Evolutionary conservation across 768 basidiomycete genomes (phyloP).

Genomic region (Boletus bicolor): DNA sequence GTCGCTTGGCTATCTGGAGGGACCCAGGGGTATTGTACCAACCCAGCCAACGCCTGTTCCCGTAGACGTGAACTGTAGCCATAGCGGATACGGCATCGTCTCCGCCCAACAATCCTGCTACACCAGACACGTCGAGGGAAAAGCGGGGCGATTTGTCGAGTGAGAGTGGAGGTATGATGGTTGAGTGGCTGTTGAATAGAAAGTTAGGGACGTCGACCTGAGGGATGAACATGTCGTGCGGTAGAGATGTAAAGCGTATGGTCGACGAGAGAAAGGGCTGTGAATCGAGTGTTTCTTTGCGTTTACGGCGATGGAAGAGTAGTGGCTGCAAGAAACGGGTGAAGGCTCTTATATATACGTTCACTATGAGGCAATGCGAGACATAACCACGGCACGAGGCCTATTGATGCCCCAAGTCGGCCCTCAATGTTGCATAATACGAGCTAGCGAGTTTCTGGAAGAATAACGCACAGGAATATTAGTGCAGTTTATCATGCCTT

Average conservation of each 20-base stretch:
- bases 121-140: constrained; percentile 25
- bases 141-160: constrained; percentile 2
- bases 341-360: background rate
- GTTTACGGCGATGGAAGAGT: background rate
- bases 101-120: constrained; percentile 30
- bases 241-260: background rate
- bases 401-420: no score
- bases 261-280: background rate
- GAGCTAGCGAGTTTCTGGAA: no score
- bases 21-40: constrained; percentile 37
- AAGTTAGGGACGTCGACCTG: background rate
- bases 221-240: background rate
- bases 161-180: background rate
- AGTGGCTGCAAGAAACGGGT: background rate
- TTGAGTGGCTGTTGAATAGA: background rate
- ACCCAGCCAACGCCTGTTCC: constrained; percentile 28
- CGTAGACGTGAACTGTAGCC: constrained; percentile 27
- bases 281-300: background rate
- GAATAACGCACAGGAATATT: no score
- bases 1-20: constrained; percentile 25
- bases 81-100: constrained; percentile 31
- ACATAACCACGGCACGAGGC: no score
- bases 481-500: no score
- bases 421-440: no score
- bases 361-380: background rate